Evolutionary conservation across 768 basidiomycete genomes (phyloP).

Genomic region (Leccinum subtestaceum): DNA sequence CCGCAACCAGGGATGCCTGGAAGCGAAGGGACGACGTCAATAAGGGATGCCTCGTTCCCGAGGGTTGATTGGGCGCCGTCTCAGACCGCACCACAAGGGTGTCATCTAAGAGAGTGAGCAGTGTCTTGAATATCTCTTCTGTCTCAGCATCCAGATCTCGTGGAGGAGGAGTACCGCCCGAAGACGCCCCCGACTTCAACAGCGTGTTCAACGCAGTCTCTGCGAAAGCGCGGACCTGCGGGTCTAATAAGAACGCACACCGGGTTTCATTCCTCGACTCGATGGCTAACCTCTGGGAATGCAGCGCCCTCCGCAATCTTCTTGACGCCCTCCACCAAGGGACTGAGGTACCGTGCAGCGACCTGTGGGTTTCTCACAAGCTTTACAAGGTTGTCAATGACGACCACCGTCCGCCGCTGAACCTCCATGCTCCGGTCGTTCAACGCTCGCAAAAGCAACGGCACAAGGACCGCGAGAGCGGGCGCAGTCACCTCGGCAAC

Average conservation of each 20-base stretch:
- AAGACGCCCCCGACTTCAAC: constrained; percentile 79
- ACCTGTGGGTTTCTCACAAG: constrained; percentile 89
- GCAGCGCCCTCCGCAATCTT: constrained; percentile 88
- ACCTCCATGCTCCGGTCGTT: constrained; percentile 97
- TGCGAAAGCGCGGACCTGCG: constrained; percentile 86
- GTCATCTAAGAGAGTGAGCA: constrained; percentile 60
- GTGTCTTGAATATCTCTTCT: constrained; percentile 48
- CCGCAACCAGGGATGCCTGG: constrained; percentile 70
- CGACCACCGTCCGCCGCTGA: constrained; percentile 89
- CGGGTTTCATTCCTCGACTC: constrained; percentile 3
- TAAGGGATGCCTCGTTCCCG: constrained; percentile 52
- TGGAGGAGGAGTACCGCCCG: constrained; percentile 62
- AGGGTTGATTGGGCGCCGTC: constrained; percentile 48
- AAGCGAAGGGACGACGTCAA: constrained; percentile 65
- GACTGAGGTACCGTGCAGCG: constrained; percentile 84
- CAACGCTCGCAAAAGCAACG: constrained; percentile 84
- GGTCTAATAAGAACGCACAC: constrained; percentile 12
- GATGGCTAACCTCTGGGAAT: constrained; percentile 78
- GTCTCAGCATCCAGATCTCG: constrained; percentile 71
- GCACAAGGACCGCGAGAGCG: constrained; percentile 94
- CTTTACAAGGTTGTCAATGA: constrained; percentile 95
- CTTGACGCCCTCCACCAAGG: constrained; percentile 86
- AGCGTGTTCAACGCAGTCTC: constrained; percentile 79
- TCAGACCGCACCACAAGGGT: constrained; percentile 41
- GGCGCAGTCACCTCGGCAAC: constrained; percentile 96